Percentiles rank a stretch among this genome's conserved stretches.
These are phyloP conservation scores for Fimicolochytrium jonesii DNA, from an alignment of 192 early-diverging fungal species.

Conservation along the genomic window DNA sequence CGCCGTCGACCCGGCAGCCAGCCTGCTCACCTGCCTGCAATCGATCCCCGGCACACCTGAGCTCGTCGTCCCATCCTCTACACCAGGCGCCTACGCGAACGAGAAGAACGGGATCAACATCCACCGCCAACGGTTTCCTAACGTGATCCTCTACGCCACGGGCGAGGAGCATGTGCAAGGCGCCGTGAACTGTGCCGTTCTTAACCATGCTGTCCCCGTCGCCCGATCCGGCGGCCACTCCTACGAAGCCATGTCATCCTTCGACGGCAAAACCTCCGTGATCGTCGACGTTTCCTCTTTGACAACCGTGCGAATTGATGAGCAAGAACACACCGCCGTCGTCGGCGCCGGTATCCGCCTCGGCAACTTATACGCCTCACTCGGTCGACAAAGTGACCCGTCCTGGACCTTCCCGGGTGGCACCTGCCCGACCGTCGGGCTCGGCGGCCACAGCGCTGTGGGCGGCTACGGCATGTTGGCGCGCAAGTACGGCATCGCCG, in stretches of 20 bases:
- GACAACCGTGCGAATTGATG: slow-evolving; percentile 18
- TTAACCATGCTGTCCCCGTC: not conserved
- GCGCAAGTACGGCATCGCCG: slow-evolving; percentile 49
- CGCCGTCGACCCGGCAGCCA: too few relatives aligned
- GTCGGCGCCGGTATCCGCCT: slow-evolving; percentile 47
- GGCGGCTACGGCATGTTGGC: slow-evolving; percentile 53
- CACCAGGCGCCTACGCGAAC: too few relatives aligned
- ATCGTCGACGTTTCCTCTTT: slow-evolving; percentile 48
- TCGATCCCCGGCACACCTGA: too few relatives aligned
- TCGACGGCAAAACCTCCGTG: slow-evolving; percentile 41
- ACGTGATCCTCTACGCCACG: slow-evolving; percentile 1
- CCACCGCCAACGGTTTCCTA: slow-evolving; percentile 1
- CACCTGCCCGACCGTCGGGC: slow-evolving; percentile 56
- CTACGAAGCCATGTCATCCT: slow-evolving; percentile 49
- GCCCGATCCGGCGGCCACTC: slow-evolving; percentile 51
- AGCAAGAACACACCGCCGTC: slow-evolving; percentile 22
- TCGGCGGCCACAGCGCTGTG: slow-evolving; percentile 53
- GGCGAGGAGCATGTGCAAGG: not conserved
- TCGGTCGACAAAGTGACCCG: slow-evolving; percentile 28
- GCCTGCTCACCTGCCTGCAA: too few relatives aligned
- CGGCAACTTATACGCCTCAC: slow-evolving; percentile 44
- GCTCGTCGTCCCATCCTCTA: too few relatives aligned
- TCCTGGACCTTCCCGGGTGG: slow-evolving; percentile 45
- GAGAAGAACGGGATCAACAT: too few relatives aligned
- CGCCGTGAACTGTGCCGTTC: not conserved